Evolutionary conservation across 192 early-diverging fungal genomes (phyloP).

Genomic region (Rhizoclosmatium sp.): DNA sequence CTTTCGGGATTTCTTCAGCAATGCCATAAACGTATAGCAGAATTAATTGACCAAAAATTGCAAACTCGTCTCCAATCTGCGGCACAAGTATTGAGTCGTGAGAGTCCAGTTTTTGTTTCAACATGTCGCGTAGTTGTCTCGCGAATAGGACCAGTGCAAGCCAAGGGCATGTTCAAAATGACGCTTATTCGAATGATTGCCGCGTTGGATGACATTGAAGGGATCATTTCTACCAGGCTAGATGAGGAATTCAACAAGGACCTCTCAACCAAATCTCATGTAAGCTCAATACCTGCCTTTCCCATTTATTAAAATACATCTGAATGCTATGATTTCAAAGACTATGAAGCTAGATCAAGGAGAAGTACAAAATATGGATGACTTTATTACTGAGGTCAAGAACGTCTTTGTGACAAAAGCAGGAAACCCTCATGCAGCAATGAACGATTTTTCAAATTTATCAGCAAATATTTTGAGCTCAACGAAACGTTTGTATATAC

Average conservation of each 20-base stretch:
- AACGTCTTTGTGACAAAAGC: background rate
- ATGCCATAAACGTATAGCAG: slow-evolving; percentile 45
- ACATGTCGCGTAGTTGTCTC: slow-evolving; percentile 42
- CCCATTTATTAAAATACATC: background rate
- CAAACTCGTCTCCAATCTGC: slow-evolving; percentile 48
- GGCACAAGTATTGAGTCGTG: slow-evolving; percentile 31
- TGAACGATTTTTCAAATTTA: slow-evolving; percentile 29
- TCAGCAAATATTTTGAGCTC: slow-evolving; percentile 21
- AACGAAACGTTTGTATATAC: slow-evolving; percentile 32
- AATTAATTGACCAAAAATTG: slow-evolving; percentile 44
- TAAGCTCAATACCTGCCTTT: no score
- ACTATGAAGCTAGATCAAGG: background rate
- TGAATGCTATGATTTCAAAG: background rate
- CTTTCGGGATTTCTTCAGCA: slow-evolving; percentile 47
- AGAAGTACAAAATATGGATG: background rate
- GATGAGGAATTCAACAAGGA: slow-evolving; percentile 43
- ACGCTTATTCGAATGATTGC: slow-evolving; percentile 34
- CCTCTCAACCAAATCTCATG: slow-evolving; percentile 8
- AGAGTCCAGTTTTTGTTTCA: slow-evolving; percentile 49
- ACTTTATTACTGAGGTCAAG: slow-evolving; percentile 4
- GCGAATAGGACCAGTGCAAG: slow-evolving; percentile 18
- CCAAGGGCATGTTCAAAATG: background rate
- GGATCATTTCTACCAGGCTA: slow-evolving; percentile 42
- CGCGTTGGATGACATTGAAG: slow-evolving; percentile 44
- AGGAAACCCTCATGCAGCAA: slow-evolving; percentile 19